A percentile compares a stretch with the other conserved stretches of the same genome.
phyloP scores from a whole-genome alignment of 345 rosid genomes.

The Cardamine resedifolia region DNA sequence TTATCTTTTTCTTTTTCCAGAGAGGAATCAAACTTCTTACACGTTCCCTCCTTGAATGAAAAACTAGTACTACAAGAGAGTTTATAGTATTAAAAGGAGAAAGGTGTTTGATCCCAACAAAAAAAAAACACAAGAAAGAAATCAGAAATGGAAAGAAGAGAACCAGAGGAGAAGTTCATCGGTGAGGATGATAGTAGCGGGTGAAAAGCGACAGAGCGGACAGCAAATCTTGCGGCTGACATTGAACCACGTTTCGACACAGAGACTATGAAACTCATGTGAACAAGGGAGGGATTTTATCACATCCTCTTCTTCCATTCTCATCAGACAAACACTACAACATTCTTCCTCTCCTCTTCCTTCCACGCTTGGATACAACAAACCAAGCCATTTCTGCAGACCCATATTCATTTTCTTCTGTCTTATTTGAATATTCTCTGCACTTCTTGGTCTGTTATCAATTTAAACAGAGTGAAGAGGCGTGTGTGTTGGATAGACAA shows the following conservation, averaged over 20 bases:
- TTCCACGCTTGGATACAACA: slow-evolving; percentile 25
- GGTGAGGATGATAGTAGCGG: slow-evolving; percentile 37
- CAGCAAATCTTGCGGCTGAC: slow-evolving; percentile 56
- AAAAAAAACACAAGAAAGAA: too few relatives aligned
- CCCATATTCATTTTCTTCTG: slow-evolving; percentile 25
- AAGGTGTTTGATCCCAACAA: not conserved
- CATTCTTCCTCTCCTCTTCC: slow-evolving; percentile 31
- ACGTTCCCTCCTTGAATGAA: slow-evolving; percentile 10
- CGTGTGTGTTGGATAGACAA: slow-evolving; percentile 25
- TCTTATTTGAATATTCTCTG: slow-evolving; percentile 2
- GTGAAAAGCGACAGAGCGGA: slow-evolving; percentile 67
- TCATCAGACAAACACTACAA: slow-evolving; percentile 68
- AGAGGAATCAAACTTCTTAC: slow-evolving; percentile 19
- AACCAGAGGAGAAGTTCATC: slow-evolving; percentile 65
- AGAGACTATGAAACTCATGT: slow-evolving; percentile 65
- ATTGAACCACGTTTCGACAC: slow-evolving; percentile 69
- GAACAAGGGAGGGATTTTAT: slow-evolving; percentile 57
- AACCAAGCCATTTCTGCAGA: slow-evolving; percentile 33
- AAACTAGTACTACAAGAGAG: slow-evolving; percentile 29
- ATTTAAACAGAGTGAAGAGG: slow-evolving; percentile 31
- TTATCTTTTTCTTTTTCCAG: not conserved
- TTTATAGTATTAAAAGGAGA: slow-evolving; percentile 19
- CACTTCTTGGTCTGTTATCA: not conserved
- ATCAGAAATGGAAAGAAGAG: slow-evolving; percentile 50
- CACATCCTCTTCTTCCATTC: slow-evolving; percentile 44